Conservation (phyloP, 371 early-diverging fungal species). For the Thermomucor indicae-seudaticae region DNA sequence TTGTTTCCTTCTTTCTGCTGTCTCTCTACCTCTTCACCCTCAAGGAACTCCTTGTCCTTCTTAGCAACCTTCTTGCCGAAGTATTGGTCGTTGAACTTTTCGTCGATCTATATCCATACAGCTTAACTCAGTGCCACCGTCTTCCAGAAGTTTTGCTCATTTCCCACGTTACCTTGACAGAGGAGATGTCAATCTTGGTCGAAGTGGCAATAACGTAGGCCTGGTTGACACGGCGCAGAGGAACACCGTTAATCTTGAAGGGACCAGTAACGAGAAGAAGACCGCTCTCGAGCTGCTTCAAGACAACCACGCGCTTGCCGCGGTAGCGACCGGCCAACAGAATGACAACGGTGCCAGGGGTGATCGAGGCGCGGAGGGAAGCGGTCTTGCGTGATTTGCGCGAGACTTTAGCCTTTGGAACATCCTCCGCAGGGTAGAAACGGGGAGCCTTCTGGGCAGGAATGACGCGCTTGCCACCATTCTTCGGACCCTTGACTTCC, state of each 20-base stretch:
- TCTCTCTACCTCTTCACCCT: conserved; percentile 56
- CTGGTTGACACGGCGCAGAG: conserved; percentile 95
- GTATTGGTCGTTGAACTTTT: conserved; percentile 89
- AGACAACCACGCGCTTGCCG: conserved; percentile 97
- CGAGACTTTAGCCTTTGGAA: conserved; percentile 64
- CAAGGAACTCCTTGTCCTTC: conserved; percentile 86
- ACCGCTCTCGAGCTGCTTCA: conserved; percentile 92
- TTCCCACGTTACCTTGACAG: conserved; percentile 49
- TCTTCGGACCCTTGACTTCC: conserved; percentile 73
- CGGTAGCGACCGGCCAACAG: conserved; percentile 94
- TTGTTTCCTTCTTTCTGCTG: too few relatives aligned
- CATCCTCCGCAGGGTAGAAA: conserved; percentile 86
- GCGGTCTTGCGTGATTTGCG: conserved; percentile 76
- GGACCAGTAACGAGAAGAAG: conserved; percentile 96
- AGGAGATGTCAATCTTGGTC: conserved; percentile 89
- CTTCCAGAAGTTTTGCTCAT: background rate
- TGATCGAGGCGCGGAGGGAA: conserved; percentile 83
- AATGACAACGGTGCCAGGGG: conserved; percentile 96
- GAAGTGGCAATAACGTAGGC: conserved; percentile 97
- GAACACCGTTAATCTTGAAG: conserved; percentile 96
- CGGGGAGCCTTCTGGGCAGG: conserved; percentile 67
- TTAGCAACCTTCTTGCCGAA: conserved; percentile 78
- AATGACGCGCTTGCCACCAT: conserved; percentile 72
- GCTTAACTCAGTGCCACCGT: background rate
- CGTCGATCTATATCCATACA: conserved; percentile 46